These are phyloP conservation scores for Nicotiana sylvestris DNA, from an alignment of 257 asterid genomes.

Conservation along the genomic window DNA sequence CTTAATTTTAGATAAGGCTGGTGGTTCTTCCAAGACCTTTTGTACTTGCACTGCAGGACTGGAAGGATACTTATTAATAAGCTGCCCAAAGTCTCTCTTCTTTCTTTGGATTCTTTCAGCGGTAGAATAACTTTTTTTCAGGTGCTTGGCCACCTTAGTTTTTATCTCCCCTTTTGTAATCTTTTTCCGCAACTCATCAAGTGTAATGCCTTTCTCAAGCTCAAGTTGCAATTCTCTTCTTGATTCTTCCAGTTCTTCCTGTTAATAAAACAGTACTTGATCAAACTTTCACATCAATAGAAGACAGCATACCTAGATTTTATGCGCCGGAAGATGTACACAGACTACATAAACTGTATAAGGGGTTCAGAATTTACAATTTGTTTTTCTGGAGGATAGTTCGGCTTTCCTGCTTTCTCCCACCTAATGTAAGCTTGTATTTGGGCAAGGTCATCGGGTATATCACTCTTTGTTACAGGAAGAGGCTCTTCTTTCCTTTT, in stretches of 20 bases:
- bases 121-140: slow-evolving; percentile 26
- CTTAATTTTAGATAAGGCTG: slow-evolving; percentile 50
- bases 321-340: not conserved
- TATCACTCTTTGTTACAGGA: slow-evolving; percentile 40
- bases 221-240: slow-evolving; percentile 76
- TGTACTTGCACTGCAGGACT: slow-evolving; percentile 29
- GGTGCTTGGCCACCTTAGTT: slow-evolving; percentile 57
- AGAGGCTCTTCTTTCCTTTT: slow-evolving; percentile 36
- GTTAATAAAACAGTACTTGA: slow-evolving; percentile 24
- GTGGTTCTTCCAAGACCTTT: slow-evolving; percentile 37
- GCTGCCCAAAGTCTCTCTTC: slow-evolving; percentile 64
- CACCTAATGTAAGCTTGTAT: slow-evolving; percentile 71
- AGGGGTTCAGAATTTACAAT: slow-evolving; percentile 47
- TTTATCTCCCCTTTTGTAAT: slow-evolving; percentile 60
- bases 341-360: not conserved
- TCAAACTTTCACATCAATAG: slow-evolving; percentile 11
- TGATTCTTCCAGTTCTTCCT: slow-evolving; percentile 91
- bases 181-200: slow-evolving; percentile 54
- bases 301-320: not conserved
- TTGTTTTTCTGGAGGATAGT: slow-evolving; percentile 69
- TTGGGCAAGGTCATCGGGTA: slow-evolving; percentile 78
- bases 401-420: slow-evolving; percentile 94
- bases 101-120: slow-evolving; percentile 72
- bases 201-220: slow-evolving; percentile 63
- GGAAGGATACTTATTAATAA: slow-evolving; percentile 53